Conservation (phyloP, 2,329 filamentous ascomycete species). For the Massarina eburnea region DNA sequence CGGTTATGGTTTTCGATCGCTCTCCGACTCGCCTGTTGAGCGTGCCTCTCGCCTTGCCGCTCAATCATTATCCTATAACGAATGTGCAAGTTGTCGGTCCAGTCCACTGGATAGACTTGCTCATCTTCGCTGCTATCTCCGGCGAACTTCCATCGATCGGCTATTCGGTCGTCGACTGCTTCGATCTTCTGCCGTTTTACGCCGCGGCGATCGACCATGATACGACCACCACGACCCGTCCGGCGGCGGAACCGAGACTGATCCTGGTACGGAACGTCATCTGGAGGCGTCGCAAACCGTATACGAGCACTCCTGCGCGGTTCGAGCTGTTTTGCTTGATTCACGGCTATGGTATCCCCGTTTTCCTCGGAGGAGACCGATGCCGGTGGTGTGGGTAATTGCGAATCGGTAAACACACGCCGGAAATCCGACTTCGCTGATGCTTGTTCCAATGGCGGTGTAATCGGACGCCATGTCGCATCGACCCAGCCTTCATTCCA, state of each 20-base stretch:
- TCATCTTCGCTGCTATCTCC: slow-evolving; percentile 80
- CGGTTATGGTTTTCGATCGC: slow-evolving; percentile 40
- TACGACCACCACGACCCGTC: slow-evolving; percentile 77
- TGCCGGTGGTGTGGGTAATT: slow-evolving; percentile 52
- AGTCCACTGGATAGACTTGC: slow-evolving; percentile 74
- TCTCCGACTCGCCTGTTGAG: slow-evolving; percentile 29
- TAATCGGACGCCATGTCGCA: slow-evolving; percentile 81
- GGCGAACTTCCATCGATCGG: slow-evolving; percentile 74
- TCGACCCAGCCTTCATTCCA: slow-evolving; percentile 93
- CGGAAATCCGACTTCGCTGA: slow-evolving; percentile 42
- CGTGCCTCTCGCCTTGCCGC: slow-evolving; percentile 43
- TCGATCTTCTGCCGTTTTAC: slow-evolving; percentile 54
- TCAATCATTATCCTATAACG: slow-evolving; percentile 57
- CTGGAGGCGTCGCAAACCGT: slow-evolving; percentile 42
- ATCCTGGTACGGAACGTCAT: slow-evolving; percentile 41
- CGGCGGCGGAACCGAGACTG: slow-evolving; percentile 76
- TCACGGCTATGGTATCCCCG: slow-evolving; percentile 42
- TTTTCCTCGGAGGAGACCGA: slow-evolving; percentile 48
- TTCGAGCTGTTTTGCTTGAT: slow-evolving; percentile 33
- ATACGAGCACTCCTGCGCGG: slow-evolving; percentile 33
- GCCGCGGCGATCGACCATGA: slow-evolving; percentile 85
- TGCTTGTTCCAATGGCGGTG: slow-evolving; percentile 66
- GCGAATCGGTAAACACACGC: slow-evolving; percentile 40
- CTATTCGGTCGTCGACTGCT: slow-evolving; percentile 33
- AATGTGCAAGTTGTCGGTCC: slow-evolving; percentile 60